These are phyloP conservation scores for Teratosphaeria viscida DNA, from an alignment of 2,329 filamentous ascomycete genomes.

Conservation along the genomic window DNA sequence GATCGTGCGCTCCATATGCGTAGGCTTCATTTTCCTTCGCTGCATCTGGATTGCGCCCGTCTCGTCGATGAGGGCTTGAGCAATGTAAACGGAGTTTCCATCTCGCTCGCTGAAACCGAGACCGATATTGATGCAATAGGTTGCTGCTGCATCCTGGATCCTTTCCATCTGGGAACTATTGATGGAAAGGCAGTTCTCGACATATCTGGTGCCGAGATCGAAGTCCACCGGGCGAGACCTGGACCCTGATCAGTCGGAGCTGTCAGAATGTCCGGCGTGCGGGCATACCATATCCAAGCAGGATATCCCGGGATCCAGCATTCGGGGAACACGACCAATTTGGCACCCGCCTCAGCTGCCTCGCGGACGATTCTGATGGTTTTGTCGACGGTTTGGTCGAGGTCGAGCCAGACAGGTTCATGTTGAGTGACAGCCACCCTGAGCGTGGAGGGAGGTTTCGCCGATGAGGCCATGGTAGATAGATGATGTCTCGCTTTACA, in stretches of 20 bases:
- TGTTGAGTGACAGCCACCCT: slow-evolving; percentile 45
- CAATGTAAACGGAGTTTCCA: slow-evolving; percentile 31
- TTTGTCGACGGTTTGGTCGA: slow-evolving; percentile 45
- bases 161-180: slow-evolving; percentile 34
- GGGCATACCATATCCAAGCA: slow-evolving; percentile 34
- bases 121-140: slow-evolving; percentile 26
- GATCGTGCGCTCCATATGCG: slow-evolving; percentile 33
- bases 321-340: slow-evolving; percentile 43
- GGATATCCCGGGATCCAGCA: slow-evolving; percentile 29
- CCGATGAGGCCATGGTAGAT: background rate
- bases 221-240: slow-evolving; percentile 32
- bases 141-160: slow-evolving; percentile 29
- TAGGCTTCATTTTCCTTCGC: slow-evolving; percentile 33
- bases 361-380: slow-evolving; percentile 47
- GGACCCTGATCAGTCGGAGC: slow-evolving; percentile 5
- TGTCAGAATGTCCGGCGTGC: slow-evolving; percentile 1
- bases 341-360: slow-evolving; percentile 43
- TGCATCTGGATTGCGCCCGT: slow-evolving; percentile 27
- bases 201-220: slow-evolving; percentile 31
- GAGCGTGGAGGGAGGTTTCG: background rate
- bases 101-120: slow-evolving; percentile 32
- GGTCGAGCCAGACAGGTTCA: slow-evolving; percentile 52
- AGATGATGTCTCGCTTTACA: too few relatives aligned
- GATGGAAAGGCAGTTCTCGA: slow-evolving; percentile 33
- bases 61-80: slow-evolving; percentile 28